Conservation (phyloP, 345 rosid genomes). For the Ceriops tagal region DNA sequence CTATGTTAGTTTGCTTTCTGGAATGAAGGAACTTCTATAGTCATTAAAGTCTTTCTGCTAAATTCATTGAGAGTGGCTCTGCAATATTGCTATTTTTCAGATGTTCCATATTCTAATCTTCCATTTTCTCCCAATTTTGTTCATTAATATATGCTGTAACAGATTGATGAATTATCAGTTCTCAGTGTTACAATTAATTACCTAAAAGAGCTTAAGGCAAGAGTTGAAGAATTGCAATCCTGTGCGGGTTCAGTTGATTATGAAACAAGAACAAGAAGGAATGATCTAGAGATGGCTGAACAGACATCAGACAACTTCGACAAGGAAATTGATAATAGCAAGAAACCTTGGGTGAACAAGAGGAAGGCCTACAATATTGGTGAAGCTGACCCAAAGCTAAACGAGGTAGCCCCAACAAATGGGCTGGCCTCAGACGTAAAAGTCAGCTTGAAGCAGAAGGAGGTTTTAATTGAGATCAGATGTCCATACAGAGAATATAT, state of each 20-base stretch:
- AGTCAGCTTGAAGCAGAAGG: slow-evolving; percentile 43
- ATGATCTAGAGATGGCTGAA: slow-evolving; percentile 43
- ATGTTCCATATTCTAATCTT: neutral
- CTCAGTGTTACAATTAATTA: slow-evolving; percentile 58
- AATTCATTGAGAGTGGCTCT: too few relatives aligned
- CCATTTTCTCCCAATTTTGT: neutral
- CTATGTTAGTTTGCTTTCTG: neutral
- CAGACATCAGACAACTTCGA: slow-evolving; percentile 66
- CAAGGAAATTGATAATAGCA: slow-evolving; percentile 28
- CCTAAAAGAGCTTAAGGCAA: slow-evolving; percentile 62
- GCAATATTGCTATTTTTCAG: too few relatives aligned
- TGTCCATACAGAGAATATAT: slow-evolving; percentile 65
- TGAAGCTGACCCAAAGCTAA: slow-evolving; percentile 39
- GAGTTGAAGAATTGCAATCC: slow-evolving; percentile 79
- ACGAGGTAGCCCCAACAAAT: slow-evolving; percentile 18
- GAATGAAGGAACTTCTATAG: too few relatives aligned
- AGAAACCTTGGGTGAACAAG: slow-evolving; percentile 49
- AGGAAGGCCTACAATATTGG: slow-evolving; percentile 54
- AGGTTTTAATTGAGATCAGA: slow-evolving; percentile 62
- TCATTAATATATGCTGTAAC: slow-evolving; percentile 11
- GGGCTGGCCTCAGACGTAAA: slow-evolving; percentile 34
- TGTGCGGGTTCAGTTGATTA: slow-evolving; percentile 55
- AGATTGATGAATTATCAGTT: slow-evolving; percentile 63
- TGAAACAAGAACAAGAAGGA: slow-evolving; percentile 43
- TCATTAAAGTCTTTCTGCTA: neutral